phyloP scores from a whole-genome alignment of 2,329 filamentous ascomycete genomes.

The Paramyrothecium sp. region DNA sequence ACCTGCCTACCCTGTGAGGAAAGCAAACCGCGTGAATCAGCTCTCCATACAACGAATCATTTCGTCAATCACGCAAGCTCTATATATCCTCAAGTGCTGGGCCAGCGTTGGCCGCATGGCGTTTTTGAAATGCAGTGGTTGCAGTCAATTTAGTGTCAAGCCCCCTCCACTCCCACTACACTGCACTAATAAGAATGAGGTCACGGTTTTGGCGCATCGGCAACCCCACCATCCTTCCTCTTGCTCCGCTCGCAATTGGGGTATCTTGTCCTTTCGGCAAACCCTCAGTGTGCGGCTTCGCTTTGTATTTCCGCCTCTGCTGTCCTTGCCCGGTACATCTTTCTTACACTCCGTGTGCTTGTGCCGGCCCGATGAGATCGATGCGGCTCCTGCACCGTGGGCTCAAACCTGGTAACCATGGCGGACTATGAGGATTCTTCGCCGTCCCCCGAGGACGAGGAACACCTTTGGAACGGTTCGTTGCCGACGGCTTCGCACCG shows the following conservation, averaged over 20 bases:
- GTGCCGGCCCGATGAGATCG: slow-evolving; percentile 7
- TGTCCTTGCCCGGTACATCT: neutral
- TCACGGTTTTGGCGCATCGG: neutral
- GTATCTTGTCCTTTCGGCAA: neutral
- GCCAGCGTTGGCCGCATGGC: too few species aligned
- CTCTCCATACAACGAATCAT: too few species aligned
- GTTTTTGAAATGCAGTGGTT: too few species aligned
- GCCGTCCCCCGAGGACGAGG: slow-evolving; percentile 71
- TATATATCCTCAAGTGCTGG: too few species aligned
- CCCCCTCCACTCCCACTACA: too few species aligned
- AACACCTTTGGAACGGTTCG: slow-evolving; percentile 86
- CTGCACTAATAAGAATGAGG: neutral
- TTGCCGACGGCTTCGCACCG: slow-evolving; percentile 2
- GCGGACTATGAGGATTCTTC: slow-evolving; percentile 61
- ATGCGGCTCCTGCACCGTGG: slow-evolving; percentile 30
- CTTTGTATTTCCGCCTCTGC: neutral
- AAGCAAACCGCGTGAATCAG: too few species aligned
- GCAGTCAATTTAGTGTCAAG: too few species aligned
- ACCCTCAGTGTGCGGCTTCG: neutral
- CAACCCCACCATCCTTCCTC: neutral
- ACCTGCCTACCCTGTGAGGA: too few species aligned
- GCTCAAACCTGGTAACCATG: slow-evolving; percentile 39
- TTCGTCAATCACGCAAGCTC: too few species aligned
- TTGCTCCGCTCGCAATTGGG: neutral
- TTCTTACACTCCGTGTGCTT: too few species aligned